Conservation (phyloP, 1,139 yeast species). For the Pichia sp. region DNA sequence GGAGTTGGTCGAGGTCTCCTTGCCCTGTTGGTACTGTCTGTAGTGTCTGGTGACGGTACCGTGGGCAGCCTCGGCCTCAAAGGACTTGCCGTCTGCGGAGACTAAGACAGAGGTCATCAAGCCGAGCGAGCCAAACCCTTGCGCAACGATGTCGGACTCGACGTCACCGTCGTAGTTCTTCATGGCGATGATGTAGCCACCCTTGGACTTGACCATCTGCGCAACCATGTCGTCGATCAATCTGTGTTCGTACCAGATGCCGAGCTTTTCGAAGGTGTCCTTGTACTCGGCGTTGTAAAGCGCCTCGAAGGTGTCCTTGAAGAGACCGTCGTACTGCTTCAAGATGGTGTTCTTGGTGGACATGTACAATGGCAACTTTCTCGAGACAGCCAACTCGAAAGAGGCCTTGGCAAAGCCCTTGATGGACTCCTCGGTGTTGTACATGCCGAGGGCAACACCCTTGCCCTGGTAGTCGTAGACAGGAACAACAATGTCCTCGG, state of each 20-base stretch:
- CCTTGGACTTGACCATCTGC: slow-evolving; percentile 80
- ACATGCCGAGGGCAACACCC: slow-evolving; percentile 80
- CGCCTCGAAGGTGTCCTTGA: slow-evolving; percentile 73
- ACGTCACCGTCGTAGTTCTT: slow-evolving; percentile 87
- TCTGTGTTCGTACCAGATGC: slow-evolving; percentile 80
- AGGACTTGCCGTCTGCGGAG: slow-evolving; percentile 84
- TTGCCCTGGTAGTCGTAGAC: slow-evolving; percentile 61
- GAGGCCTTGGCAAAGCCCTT: slow-evolving; percentile 75
- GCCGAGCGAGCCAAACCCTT: slow-evolving; percentile 81
- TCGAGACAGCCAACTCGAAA: slow-evolving; percentile 66
- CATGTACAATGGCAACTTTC: slow-evolving; percentile 62
- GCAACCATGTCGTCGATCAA: slow-evolving; percentile 87
- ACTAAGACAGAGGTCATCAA: slow-evolving; percentile 79
- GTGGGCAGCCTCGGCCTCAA: slow-evolving; percentile 82
- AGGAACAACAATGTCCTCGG: slow-evolving; percentile 42
- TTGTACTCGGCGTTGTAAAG: slow-evolving; percentile 59
- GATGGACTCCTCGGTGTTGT: slow-evolving; percentile 79
- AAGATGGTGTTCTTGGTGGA: slow-evolving; percentile 79
- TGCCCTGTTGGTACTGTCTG: slow-evolving; percentile 80
- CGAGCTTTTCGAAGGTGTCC: slow-evolving; percentile 53
- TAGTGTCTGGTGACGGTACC: slow-evolving; percentile 86
- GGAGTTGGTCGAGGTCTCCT: slow-evolving; percentile 79
- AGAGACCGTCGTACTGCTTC: slow-evolving; percentile 78
- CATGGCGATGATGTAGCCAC: slow-evolving; percentile 80
- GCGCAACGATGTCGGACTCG: slow-evolving; percentile 81